Evolutionary conservation across 371 early-diverging fungal species (phyloP).

Genomic region (Entomophthora muscae): DNA sequence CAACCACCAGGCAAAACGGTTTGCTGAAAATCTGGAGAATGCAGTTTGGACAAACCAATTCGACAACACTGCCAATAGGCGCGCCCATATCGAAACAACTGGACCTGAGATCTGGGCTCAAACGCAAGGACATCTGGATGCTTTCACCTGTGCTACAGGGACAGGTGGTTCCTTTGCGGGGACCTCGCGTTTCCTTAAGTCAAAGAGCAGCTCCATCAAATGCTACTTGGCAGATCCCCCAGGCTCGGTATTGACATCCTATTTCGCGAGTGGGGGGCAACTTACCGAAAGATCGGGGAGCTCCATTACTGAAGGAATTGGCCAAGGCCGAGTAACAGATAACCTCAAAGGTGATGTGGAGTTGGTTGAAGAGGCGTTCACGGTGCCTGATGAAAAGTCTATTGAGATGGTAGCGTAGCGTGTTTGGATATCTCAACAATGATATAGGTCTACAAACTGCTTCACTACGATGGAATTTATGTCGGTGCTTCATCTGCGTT

Average conservation of each 20-base stretch:
- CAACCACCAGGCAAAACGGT: constrained; percentile 81
- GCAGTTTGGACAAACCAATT: constrained; percentile 95
- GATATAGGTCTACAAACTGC: constrained; percentile 42
- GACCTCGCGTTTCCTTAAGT: constrained; percentile 62
- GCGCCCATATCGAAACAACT: constrained; percentile 85
- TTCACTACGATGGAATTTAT: constrained; percentile 88
- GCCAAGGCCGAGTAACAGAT: constrained; percentile 86
- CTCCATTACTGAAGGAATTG: constrained; percentile 82
- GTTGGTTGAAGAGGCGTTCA: constrained; percentile 64
- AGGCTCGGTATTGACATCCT: constrained; percentile 71
- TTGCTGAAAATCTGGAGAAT: constrained; percentile 59
- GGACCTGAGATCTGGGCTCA: constrained; percentile 88
- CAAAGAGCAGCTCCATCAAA: constrained; percentile 41
- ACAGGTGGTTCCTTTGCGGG: constrained; percentile 90
- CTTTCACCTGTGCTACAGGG: constrained; percentile 81
- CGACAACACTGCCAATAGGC: constrained; percentile 69
- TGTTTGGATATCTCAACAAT: neutral
- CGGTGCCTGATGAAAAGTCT: constrained; percentile 63
- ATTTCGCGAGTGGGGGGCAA: constrained; percentile 50
- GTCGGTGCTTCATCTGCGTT: constrained; percentile 83
- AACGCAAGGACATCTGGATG: constrained; percentile 61
- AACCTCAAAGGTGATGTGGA: constrained; percentile 65
- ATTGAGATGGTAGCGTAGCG: constrained; percentile 43
- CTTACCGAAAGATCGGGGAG: constrained; percentile 46
- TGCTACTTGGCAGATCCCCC: constrained; percentile 84